phyloP scores from a whole-genome alignment of 495 filamentous ascomycete species.

The Durotheca rogersii region DNA sequence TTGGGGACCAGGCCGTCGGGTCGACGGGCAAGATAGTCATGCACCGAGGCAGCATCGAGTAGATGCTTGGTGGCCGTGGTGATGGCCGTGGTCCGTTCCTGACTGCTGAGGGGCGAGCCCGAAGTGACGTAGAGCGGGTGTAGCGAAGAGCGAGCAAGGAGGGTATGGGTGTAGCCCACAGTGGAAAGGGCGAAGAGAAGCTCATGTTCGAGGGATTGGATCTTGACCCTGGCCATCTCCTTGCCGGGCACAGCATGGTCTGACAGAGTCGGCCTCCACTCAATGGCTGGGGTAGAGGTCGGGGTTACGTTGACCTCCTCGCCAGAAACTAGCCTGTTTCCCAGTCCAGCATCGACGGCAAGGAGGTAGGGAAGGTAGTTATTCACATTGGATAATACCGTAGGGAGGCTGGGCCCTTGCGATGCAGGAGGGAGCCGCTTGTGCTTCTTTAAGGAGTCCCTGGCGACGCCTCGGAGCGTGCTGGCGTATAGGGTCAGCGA shows the following conservation, averaged over 20 bases:
- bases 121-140: constrained; percentile 55
- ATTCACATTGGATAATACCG: constrained; percentile 64
- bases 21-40: constrained; percentile 63
- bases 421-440: constrained; percentile 71
- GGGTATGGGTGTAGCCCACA: constrained; percentile 68
- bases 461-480: constrained; percentile 73
- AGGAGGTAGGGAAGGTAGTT: constrained; percentile 80
- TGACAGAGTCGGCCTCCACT: constrained; percentile 84
- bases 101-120: constrained; percentile 58
- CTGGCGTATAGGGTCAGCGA: constrained; percentile 76
- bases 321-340: constrained; percentile 47
- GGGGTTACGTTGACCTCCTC: constrained; percentile 65
- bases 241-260: constrained; percentile 55
- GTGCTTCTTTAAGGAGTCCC: constrained; percentile 75
- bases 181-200: constrained; percentile 75
- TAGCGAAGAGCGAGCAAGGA: constrained; percentile 62
- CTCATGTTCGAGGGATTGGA: constrained; percentile 81
- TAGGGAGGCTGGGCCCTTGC: constrained; percentile 64
- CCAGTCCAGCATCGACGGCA: constrained; percentile 68
- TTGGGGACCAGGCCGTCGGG: constrained; percentile 34
- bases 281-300: constrained; percentile 52
- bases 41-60: constrained; percentile 75
- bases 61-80: constrained; percentile 74
- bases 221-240: constrained; percentile 60
- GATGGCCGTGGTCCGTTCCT: constrained; percentile 67